Conservation (phyloP, 2,329 filamentous ascomycete genomes). For the Septoria petroselini region DNA sequence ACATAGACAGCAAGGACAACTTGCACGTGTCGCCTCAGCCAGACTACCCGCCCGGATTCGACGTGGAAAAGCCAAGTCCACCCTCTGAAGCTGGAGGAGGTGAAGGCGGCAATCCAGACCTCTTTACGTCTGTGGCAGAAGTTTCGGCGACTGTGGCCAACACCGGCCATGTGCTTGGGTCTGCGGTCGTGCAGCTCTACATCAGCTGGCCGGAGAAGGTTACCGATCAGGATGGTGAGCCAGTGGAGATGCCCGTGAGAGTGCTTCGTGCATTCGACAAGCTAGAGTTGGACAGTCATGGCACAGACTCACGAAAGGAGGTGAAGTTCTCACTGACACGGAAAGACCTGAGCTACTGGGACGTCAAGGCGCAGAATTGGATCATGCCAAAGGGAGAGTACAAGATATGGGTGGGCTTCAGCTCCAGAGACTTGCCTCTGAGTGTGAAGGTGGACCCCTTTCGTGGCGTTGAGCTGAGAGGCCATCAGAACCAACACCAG, state of each 20-base stretch:
- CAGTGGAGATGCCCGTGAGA: slow-evolving; percentile 47
- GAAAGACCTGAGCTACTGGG: slow-evolving; percentile 39
- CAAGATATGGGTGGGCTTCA: slow-evolving; percentile 33
- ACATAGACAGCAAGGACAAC: slow-evolving; percentile 54
- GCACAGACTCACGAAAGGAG: slow-evolving; percentile 18
- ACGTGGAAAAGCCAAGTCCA: slow-evolving; percentile 40
- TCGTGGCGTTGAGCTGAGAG: background rate
- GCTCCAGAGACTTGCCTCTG: slow-evolving; percentile 22
- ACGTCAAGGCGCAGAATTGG: slow-evolving; percentile 39
- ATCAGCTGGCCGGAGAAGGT: slow-evolving; percentile 43
- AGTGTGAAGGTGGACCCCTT: slow-evolving; percentile 18
- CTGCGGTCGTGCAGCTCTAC: slow-evolving; percentile 58
- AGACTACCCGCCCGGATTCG: slow-evolving; percentile 53
- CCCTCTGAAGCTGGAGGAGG: slow-evolving; percentile 66
- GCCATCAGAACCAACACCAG: no score
- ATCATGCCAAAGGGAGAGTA: slow-evolving; percentile 37
- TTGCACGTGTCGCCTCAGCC: slow-evolving; percentile 42
- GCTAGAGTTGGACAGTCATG: slow-evolving; percentile 32
- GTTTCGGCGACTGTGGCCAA: slow-evolving; percentile 58
- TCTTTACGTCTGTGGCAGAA: slow-evolving; percentile 57
- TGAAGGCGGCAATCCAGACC: slow-evolving; percentile 64
- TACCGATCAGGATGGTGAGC: slow-evolving; percentile 27
- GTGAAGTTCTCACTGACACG: slow-evolving; percentile 40
- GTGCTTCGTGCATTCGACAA: slow-evolving; percentile 49
- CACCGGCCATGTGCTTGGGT: slow-evolving; percentile 54